These are phyloP conservation scores for Dactylellina drechsleri DNA, from an alignment of 2,329 filamentous ascomycete species.

Conservation along the genomic window DNA sequence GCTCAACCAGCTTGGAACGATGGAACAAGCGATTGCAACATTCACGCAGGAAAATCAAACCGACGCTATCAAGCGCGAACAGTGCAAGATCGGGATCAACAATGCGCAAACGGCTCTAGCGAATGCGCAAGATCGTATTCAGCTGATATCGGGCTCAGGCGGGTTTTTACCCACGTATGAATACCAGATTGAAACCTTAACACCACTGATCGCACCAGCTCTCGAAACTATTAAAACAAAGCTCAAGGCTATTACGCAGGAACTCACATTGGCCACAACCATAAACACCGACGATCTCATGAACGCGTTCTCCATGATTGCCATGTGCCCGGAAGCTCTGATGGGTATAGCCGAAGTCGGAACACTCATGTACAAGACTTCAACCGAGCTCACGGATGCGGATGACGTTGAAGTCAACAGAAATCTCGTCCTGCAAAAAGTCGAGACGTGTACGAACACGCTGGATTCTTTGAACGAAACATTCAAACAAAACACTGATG, in stretches of 20 bases:
- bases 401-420: too few relatives aligned
- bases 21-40: too few relatives aligned
- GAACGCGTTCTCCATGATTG: too few relatives aligned
- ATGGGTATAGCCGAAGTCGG: too few relatives aligned
- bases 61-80: not conserved
- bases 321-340: too few relatives aligned
- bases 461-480: too few relatives aligned
- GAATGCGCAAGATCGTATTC: constrained; percentile 3
- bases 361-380: not conserved
- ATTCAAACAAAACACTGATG: too few relatives aligned
- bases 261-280: not conserved
- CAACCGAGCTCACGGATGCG: not conserved
- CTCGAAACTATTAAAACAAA: not conserved
- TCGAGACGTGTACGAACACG: too few relatives aligned
- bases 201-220: not conserved
- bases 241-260: not conserved
- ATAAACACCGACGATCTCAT: too few relatives aligned
- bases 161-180: constrained; percentile 3
- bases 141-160: constrained; percentile 8
- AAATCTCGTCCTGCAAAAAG: too few relatives aligned
- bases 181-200: constrained; percentile 4
- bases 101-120: not conserved
- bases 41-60: too few relatives aligned
- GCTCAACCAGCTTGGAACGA: too few relatives aligned
- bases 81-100: constrained; percentile 7